A percentile compares a stretch with the other conserved stretches of the same genome.
phyloP scores from a whole-genome alignment of 441 rosid species.

The Capsella rubella region DNA sequence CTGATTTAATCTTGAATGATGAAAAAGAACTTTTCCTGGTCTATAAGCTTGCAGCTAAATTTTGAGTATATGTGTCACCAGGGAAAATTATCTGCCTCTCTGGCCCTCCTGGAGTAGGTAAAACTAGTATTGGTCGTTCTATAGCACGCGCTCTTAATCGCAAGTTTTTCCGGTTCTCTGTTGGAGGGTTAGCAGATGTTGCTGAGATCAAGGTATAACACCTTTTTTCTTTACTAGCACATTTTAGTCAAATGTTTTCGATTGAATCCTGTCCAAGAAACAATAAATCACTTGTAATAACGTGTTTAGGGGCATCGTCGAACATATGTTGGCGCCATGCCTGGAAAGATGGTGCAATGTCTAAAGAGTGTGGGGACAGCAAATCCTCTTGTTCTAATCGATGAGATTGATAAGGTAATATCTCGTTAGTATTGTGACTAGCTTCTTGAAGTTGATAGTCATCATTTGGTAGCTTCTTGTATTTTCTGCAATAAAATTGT shows the following conservation, averaged over 20 bases:
- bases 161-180: constrained; percentile 94
- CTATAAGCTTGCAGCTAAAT: constrained; percentile 21
- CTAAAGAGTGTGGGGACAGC: constrained; percentile 98
- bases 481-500: not conserved
- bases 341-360: constrained; percentile 99
- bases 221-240: constrained; percentile 5
- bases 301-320: constrained; percentile 93
- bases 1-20: constrained; percentile 31
- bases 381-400: constrained; percentile 98
- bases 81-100: constrained; percentile 99
- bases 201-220: constrained; percentile 95
- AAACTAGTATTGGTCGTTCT: constrained; percentile 98
- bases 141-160: constrained; percentile 97
- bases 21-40: not conserved
- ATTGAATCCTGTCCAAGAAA: not conserved
- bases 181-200: constrained; percentile 98
- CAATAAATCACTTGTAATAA: constrained; percentile 21
- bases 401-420: constrained; percentile 97
- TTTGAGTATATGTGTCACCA: constrained; percentile 45
- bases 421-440: not conserved
- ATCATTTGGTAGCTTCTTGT: not conserved
- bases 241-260: not conserved
- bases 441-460: constrained; percentile 10
- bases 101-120: constrained; percentile 99
- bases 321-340: constrained; percentile 99